Base-by-base conservation (phyloP, 2,329 filamentous ascomycete genomes). In the Diaporthe ampelina region DNA sequence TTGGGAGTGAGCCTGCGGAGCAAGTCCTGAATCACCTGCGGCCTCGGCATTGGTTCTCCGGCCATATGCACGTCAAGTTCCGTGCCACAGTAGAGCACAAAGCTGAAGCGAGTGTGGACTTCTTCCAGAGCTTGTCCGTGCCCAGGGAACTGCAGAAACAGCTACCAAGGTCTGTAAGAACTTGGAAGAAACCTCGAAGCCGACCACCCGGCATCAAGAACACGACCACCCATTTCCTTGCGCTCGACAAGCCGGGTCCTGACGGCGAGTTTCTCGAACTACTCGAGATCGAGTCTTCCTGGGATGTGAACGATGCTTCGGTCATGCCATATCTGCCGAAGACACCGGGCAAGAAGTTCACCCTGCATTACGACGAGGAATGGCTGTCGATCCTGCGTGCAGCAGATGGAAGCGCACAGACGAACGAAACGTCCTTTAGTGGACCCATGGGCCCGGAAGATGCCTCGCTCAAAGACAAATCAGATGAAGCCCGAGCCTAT, bases 1-100 rank as follows among this genome's bases (percentile, higher is more conserved):
- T 65, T 17, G 61, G 61, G 11, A 65, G 61, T 24, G 61, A 65
- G 61, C 43, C 61, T 35, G 61, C 61, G 26, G 61, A 65, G 43
- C 43, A 17, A 17, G 61, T 65, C 61, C 26, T 65, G 4, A 65
- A 65, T n/a, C 43, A 65, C 17, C 26, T 65, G 24, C 61, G 61
- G 43, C 61, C 61, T 10, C 61, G 43, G 43, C 50, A 32, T 26
- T 65, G 61, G 61, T 65, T 65, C 11, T 65, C 61, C 24, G 61
- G 61, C 19, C 61, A 65, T n/a, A 65, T 65, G 61, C 61, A 65
- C 43, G 7, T 50, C 43, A 65, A 50, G 6, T 65, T 65, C 15
- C 43, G 24, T 50, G 43, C 61, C 11, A 65, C 43, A 4, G 26
- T 65, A 35, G 26, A 65, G 19, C 61, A 65, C 43, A 15, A n/a